Conservation (phyloP, 2,329 filamentous ascomycete species). For the Westerdykella aurantiaca region DNA sequence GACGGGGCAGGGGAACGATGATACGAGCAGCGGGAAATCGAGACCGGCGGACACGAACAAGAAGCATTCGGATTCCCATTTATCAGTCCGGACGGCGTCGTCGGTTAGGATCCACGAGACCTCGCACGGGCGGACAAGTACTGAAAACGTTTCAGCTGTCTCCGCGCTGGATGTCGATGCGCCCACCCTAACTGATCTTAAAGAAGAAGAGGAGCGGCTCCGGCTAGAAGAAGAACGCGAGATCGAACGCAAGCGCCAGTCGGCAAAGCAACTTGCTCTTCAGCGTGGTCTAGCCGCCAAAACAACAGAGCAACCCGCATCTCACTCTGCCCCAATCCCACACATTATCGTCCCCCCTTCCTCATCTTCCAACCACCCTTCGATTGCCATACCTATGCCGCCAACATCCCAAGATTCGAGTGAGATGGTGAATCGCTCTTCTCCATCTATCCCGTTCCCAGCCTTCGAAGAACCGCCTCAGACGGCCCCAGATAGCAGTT, state of each 20-base stretch:
- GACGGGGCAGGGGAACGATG: slow-evolving; percentile 55
- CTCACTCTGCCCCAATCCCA: slow-evolving; percentile 3
- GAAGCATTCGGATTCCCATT: slow-evolving; percentile 29
- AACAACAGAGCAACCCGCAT: slow-evolving; percentile 7
- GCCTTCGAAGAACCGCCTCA: slow-evolving; percentile 19
- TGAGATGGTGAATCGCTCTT: not conserved
- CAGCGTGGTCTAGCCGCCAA: slow-evolving; percentile 46
- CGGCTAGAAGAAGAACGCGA: slow-evolving; percentile 52
- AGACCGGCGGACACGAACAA: slow-evolving; percentile 42
- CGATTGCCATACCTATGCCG: slow-evolving; percentile 9
- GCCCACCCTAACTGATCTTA: slow-evolving; percentile 50
- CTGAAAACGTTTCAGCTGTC: not conserved
- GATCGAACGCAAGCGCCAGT: slow-evolving; percentile 49
- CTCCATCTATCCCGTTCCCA: slow-evolving; percentile 17
- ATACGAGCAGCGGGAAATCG: slow-evolving; percentile 62
- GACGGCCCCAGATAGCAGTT: slow-evolving; percentile 27
- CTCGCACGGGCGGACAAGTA: not conserved
- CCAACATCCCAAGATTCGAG: slow-evolving; percentile 14
- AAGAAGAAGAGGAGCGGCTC: slow-evolving; percentile 52
- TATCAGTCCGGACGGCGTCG: slow-evolving; percentile 22
- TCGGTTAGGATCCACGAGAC: slow-evolving; percentile 1
- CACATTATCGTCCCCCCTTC: slow-evolving; percentile 6
- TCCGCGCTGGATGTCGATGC: slow-evolving; percentile 8
- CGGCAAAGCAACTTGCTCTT: slow-evolving; percentile 51
- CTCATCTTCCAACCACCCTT: slow-evolving; percentile 9